Evolutionary conservation across 2,329 filamentous ascomycete species (phyloP).

Genomic region (Lasiodiplodia theobromae): DNA sequence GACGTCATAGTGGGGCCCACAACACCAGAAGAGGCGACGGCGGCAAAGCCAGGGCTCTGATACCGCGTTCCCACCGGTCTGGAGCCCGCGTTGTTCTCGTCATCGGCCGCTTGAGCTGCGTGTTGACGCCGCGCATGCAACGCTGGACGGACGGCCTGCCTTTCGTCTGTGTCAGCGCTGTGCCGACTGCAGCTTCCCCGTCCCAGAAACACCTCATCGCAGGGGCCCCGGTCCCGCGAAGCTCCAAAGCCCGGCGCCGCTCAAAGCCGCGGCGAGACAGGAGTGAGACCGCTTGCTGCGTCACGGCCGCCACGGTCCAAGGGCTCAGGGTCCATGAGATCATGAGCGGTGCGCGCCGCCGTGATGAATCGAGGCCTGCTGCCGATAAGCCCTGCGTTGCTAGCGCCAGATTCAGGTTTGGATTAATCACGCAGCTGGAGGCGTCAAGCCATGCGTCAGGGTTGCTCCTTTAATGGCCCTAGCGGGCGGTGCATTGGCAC

Average conservation of each 20-base stretch:
- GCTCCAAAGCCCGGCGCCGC: not conserved
- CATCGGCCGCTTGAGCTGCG: conserved; percentile 11
- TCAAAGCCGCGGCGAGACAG: conserved; percentile 17
- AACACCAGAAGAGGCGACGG: conserved; percentile 27
- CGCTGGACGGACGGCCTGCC: conserved; percentile 22
- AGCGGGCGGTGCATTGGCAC: conserved; percentile 14
- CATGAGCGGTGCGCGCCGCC: conserved; percentile 14
- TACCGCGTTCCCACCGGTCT: conserved; percentile 25
- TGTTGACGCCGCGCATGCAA: conserved; percentile 20
- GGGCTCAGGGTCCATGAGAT: conserved; percentile 26
- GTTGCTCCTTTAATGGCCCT: conserved; percentile 16
- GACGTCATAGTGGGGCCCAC: conserved; percentile 28
- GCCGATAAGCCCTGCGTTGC: conserved; percentile 26
- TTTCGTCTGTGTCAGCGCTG: conserved; percentile 9
- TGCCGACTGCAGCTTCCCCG: conserved; percentile 8
- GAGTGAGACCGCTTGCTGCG: not conserved
- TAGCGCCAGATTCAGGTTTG: conserved; percentile 27
- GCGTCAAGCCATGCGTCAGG: conserved; percentile 27
- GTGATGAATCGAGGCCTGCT: conserved; percentile 8
- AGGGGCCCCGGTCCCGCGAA: not conserved
- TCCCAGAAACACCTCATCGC: conserved; percentile 1
- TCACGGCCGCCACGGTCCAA: not conserved
- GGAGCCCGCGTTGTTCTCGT: conserved; percentile 16
- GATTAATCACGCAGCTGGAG: conserved; percentile 30
- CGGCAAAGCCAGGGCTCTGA: conserved; percentile 25